Percentiles rank a stretch among this genome's conserved stretches.
Evolutionary conservation across 108 stramenopile genomes (phyloP).

Genomic region (Fragilariopsis cylindrus): DNA sequence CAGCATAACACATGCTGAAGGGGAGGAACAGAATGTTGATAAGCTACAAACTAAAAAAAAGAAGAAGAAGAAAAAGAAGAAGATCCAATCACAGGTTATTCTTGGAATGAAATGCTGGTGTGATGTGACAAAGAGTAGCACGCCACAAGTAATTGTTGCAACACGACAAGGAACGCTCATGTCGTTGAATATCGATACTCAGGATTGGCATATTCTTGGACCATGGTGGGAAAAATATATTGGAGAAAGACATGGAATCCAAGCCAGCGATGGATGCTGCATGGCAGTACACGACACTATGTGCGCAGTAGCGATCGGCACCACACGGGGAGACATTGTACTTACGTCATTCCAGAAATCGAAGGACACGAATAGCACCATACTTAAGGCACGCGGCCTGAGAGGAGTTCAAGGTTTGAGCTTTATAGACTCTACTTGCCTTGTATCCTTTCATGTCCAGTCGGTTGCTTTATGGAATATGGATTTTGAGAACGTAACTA

Average conservation of each 20-base stretch:
- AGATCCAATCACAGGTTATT: conserved; percentile 43
- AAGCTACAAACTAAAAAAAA: conserved; percentile 26
- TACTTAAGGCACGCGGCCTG: conserved; percentile 27
- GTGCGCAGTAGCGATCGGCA: conserved; percentile 50
- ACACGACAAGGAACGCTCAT: conserved; percentile 58
- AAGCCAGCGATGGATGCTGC: conserved; percentile 54
- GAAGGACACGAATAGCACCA: background rate
- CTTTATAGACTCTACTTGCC: conserved; percentile 43
- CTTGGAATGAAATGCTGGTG: conserved; percentile 59
- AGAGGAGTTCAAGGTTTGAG: conserved; percentile 52
- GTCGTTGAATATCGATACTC: conserved; percentile 31
- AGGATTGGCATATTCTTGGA: conserved; percentile 38
- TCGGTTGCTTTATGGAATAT: conserved; percentile 52
- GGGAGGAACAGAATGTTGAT: background rate
- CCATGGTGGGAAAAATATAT: conserved; percentile 46
- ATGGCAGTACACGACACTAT: conserved; percentile 40
- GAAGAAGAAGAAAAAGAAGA: conserved; percentile 40
- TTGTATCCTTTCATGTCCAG: conserved; percentile 65
- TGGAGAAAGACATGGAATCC: conserved; percentile 20
- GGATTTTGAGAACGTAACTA: conserved; percentile 2
- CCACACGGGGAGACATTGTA: conserved; percentile 59
- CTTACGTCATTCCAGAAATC: conserved; percentile 13
- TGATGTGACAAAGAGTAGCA: background rate
- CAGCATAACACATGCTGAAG: background rate
- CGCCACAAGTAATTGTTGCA: conserved; percentile 42